Percentiles rank a stretch among this genome's conserved stretches.
Evolutionary conservation across 2,329 filamentous ascomycete genomes (phyloP).

Genomic region (Hirsutella thompsonii): DNA sequence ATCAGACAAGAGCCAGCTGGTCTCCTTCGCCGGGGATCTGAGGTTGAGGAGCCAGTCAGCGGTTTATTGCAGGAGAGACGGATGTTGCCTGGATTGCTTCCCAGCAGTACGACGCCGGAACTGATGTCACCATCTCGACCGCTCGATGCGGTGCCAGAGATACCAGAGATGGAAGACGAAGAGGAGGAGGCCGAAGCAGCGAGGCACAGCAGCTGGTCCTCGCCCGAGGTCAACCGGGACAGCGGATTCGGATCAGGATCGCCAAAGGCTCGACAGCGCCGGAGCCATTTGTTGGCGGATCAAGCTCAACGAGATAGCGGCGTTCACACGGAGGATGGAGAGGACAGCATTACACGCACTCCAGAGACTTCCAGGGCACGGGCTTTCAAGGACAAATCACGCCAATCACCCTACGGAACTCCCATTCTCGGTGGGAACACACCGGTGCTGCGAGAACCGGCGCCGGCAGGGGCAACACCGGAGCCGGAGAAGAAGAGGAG

Average conservation of each 20-base stretch:
- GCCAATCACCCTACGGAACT: conserved; percentile 20
- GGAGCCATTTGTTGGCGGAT: conserved; percentile 19
- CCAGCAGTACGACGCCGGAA: conserved; percentile 2
- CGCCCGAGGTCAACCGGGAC: conserved; percentile 24
- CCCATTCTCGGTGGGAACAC: conserved; percentile 4
- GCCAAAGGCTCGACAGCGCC: conserved; percentile 24
- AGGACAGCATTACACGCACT: conserved; percentile 18
- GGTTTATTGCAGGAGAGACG: conserved; percentile 18
- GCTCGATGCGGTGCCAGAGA: conserved; percentile 40
- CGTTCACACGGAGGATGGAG: conserved; percentile 37
- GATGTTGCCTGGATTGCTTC: conserved; percentile 2
- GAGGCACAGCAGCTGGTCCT: conserved; percentile 8
- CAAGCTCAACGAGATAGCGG: conserved; percentile 39
- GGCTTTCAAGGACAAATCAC: conserved; percentile 1
- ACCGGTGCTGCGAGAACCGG: conserved; percentile 26
- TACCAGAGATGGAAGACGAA: conserved; percentile 27
- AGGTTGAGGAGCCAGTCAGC: conserved; percentile 14
- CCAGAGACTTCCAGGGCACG: conserved; percentile 10
- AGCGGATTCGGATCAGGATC: conserved; percentile 25
- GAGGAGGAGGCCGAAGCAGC: conserved; percentile 24
- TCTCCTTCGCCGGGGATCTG: conserved; percentile 18
- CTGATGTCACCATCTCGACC: conserved; percentile 28
- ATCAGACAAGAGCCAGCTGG: conserved; percentile 10
- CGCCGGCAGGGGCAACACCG: conserved; percentile 20
- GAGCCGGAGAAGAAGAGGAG: conserved; percentile 29